Base-by-base conservation (phyloP, 1,284 basidiomycete genomes). In the Stereum hirsutum region DNA sequence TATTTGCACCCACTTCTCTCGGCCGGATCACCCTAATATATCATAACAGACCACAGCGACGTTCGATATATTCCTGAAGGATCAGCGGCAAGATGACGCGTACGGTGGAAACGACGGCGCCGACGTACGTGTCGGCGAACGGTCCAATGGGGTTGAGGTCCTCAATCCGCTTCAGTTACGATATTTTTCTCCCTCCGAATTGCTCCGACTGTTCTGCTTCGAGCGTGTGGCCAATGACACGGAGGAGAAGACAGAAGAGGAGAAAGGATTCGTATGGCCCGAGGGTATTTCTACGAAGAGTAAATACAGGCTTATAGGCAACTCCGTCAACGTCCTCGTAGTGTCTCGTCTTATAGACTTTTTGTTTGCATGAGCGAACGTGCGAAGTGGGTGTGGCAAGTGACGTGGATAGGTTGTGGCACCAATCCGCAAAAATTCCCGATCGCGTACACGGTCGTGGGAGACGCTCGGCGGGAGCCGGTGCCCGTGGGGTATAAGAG, bases 251-350 rank as follows among this genome's bases (percentile, higher is more conserved):
- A 34, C 44, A n/a, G 34, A 47, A 11, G 46, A 54, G 7, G 35
- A 19, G 27, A 6, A 17, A 15, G 11, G 41, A 6, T 82, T 85
- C 52, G 43, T 55, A 21, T 89, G 83, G 83, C 84, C 84, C 3
- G 52, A 57, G 10, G 56, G 56, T 3, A 58, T 84, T 6, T 78
- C 80, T 2, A 68, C 52, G 1, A 87, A 82, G 58, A 75, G 78
- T 7, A 77, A 76, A 53, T 88, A 89, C 51, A 71, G 75, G 35
- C 61, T 88, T 23, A 79, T 89, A 47, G 86, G 86, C 19, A 89
- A 89, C 55, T 87, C 84, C 47, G 77, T 88, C 5, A 88, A 88
- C 60, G 81, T 88, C 3, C 65, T 66, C 43, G 83, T 87, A 4
- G 78, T 84, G 2, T 63, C 67, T 35, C 58, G 65, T 41, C 62